Evolutionary conservation across 2,329 filamentous ascomycete genomes (phyloP).

Genomic region (Metarhizium album): DNA sequence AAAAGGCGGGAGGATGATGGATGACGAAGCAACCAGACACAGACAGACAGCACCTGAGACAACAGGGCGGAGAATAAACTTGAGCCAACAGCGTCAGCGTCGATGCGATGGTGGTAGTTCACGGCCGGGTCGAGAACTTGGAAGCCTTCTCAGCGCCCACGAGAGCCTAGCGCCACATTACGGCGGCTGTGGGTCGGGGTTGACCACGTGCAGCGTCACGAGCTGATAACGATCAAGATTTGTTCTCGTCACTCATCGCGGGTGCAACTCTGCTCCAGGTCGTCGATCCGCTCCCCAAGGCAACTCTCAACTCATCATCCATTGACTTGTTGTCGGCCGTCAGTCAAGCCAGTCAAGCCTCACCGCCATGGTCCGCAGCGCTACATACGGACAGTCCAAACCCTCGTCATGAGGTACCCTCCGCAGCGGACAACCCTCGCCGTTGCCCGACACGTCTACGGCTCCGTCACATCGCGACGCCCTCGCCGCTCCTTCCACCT

Average conservation of each 20-base stretch:
- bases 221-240: constrained; percentile 11
- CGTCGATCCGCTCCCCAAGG: too few species aligned
- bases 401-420: constrained; percentile 21
- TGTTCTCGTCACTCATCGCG: not conserved
- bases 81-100: not conserved
- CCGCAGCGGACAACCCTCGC: constrained; percentile 22
- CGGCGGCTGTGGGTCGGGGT: not conserved
- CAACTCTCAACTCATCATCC: too few species aligned
- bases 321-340: not conserved
- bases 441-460: constrained; percentile 20
- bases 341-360: not conserved
- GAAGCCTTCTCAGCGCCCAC: too few species aligned
- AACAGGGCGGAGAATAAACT: not conserved
- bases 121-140: not conserved
- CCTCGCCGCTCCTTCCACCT: constrained; percentile 34
- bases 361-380: not conserved
- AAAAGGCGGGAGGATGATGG: not conserved
- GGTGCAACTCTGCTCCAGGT: too few species aligned
- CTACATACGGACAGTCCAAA: not conserved
- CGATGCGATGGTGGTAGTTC: not conserved
- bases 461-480: constrained; percentile 14
- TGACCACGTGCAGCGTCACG: constrained; percentile 13
- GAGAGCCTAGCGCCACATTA: too few species aligned
- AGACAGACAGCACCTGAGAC: too few species aligned
- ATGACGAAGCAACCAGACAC: not conserved